Evolutionary conservation across 2,329 filamentous ascomycete species (phyloP).

Genomic region (Didymella segeticola): DNA sequence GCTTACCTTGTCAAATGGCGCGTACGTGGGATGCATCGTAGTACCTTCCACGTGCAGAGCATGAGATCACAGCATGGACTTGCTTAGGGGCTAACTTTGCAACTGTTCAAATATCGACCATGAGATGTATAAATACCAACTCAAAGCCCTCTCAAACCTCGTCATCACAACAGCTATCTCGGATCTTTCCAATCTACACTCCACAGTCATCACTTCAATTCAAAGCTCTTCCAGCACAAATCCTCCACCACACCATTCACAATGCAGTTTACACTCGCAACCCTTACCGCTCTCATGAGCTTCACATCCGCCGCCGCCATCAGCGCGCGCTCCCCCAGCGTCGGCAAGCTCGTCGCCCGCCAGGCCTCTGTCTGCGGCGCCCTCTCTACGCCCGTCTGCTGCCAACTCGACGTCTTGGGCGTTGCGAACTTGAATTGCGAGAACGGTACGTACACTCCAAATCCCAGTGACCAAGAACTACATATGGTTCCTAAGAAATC

Average conservation of each 20-base stretch:
- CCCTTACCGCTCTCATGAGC: conserved; percentile 17
- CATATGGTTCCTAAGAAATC: neutral
- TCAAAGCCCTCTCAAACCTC: neutral
- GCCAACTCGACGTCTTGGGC: conserved; percentile 25
- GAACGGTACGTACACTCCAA: conserved; percentile 19
- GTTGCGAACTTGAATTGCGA: conserved; percentile 27
- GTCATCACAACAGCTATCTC: neutral
- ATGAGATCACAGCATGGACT: neutral
- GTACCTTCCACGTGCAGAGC: neutral
- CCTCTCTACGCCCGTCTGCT: conserved; percentile 24
- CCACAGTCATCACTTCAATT: neutral
- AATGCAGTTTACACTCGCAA: conserved; percentile 23
- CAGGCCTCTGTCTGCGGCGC: conserved; percentile 22
- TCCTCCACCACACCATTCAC: neutral
- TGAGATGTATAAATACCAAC: neutral
- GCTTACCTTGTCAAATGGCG: neutral
- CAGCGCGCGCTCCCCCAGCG: conserved; percentile 1
- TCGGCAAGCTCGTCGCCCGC: conserved; percentile 9
- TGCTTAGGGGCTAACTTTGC: neutral
- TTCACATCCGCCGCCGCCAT: conserved; percentile 22
- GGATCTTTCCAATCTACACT: neutral
- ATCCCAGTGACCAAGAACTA: neutral
- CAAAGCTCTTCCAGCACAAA: neutral
- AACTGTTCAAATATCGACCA: neutral
- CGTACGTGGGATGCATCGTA: neutral